Evolutionary conservation across 2,329 filamentous ascomycete species (phyloP), one percentile per base, ranked within the genome.

Genomic region (Diaporthe ampelina): DNA sequence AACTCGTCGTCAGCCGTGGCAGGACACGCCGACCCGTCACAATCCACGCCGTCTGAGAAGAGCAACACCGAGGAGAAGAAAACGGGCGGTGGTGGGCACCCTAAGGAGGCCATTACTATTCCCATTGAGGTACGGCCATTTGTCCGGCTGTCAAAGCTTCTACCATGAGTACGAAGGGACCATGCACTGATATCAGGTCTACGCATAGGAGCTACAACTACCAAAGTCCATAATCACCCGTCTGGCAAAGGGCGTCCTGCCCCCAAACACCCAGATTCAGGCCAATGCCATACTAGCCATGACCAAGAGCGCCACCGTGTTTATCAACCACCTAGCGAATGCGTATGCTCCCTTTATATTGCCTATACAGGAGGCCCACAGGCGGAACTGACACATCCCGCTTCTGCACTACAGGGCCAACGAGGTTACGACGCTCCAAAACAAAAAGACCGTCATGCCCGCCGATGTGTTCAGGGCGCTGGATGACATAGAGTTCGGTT

Each of bases 221-320:
- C 94, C 94, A 43, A 95, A 94, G 80, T 95, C 93, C 9, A 95
- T 96, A 83, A 92, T 96, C 77, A 93, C 93, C 70, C 89, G 94
- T 71, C 88, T 97, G 45, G 93, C 94, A 54, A 96, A 96, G 84
- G 93, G 93, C 54, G 93, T 94, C 8, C 86, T 97, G 7, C 94
- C 94, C 0, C 88, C 93, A 8, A 95, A 95, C 81, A 95, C 94
- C 7, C 93, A 95, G 83, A 94, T 96, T 65, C 94, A 96, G 81
- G 94, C 92, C 80, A 95, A 95, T 84, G 94, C 94, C 56, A 90
- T 95, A 72, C 84, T 94, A 69, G 94, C 94, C 13, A 89, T 97
- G 85, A 93, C 91, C 77, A 95, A 95, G 84, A 94, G 93, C 82
- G 93, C 94, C 10, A 95, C 93, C 1, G 92, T 97, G 0, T 97